Conservation (phyloP, 2,329 filamentous ascomycete genomes). For the Fusarium mexicanum region DNA sequence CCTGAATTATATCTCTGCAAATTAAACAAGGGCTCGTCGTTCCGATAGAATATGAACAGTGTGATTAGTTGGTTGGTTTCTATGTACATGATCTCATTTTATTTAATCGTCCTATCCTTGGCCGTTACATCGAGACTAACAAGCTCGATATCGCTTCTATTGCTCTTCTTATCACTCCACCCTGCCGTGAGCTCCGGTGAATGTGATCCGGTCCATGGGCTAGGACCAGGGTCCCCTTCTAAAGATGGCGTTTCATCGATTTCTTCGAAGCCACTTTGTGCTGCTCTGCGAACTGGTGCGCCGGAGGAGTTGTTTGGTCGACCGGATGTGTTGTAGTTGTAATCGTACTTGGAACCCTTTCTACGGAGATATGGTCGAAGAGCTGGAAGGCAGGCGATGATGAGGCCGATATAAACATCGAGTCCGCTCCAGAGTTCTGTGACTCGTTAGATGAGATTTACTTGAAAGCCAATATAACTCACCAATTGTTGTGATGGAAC, state of each 20-base stretch:
- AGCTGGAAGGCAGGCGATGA: slow-evolving; percentile 35
- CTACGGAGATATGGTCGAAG: slow-evolving; percentile 31
- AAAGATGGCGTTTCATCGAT: slow-evolving; percentile 23
- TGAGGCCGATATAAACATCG: slow-evolving; percentile 29
- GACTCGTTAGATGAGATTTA: background rate
- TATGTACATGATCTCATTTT: background rate
- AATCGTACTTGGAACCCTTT: slow-evolving; percentile 6
- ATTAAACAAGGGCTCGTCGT: background rate
- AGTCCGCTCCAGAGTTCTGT: slow-evolving; percentile 33
- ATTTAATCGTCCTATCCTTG: background rate
- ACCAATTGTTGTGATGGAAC: slow-evolving; percentile 32
- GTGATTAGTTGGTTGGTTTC: background rate
- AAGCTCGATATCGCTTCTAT: slow-evolving; percentile 18
- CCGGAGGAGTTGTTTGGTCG: slow-evolving; percentile 7
- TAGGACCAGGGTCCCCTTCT: background rate
- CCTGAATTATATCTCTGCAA: background rate
- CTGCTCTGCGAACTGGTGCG: background rate
- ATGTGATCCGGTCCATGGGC: background rate
- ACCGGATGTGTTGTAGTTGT: slow-evolving; percentile 11
- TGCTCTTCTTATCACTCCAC: slow-evolving; percentile 30
- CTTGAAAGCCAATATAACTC: background rate
- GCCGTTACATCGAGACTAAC: background rate
- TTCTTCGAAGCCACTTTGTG: slow-evolving; percentile 24
- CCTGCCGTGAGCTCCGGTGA: slow-evolving; percentile 5
- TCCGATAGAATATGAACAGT: background rate